Evolutionary conservation across 768 basidiomycete species (phyloP), one percentile per base, ranked within the genome.

Genomic region (Rhizopogon vesiculosus): DNA sequence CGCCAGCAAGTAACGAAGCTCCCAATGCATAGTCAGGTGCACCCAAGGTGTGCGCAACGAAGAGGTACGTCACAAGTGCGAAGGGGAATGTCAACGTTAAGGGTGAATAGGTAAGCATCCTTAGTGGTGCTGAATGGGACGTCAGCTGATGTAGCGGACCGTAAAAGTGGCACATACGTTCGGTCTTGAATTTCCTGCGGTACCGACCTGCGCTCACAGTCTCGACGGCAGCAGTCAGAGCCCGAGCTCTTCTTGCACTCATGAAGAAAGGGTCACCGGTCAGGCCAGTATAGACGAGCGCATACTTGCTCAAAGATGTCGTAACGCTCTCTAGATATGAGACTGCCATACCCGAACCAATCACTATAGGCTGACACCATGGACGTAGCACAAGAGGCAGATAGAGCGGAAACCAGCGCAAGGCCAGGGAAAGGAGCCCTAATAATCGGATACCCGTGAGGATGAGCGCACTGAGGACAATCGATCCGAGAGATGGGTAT

Each of bases 61-160:
- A 91, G 18, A 98, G 70, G 68, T 96, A 97, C 5, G 92, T 89
- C 39, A 81, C 72, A 29, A 95, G 74, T 13, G 91, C 86, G 59
- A 91, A 89, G 5, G 92, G 89, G 59, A 94, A 79, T 1, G 90
- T 89, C 57, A 93, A 74, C 1, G 87, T 89, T 49, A 91, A 74
- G 16, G 93, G 88, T 12, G 89, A 82, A 29, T 82, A 70, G 13
- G 75, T 89, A 59, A 95, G 77, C 59, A 94, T 72, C 0, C 87
- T 81, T 61, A 93, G 78, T 66, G 84, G 79, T 25, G 82, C 81
- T 86, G 42, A 31, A 28, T 43, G 9, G 35, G 13, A 52, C 51
- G 2, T 12, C 44, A 48, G 58, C 49, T 19, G 45, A 22, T 18
- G 43, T 4, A 50, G 5, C 18, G 35, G 28, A 56, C 9, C 12